A percentile compares a stretch with the other conserved stretches of the same genome.
These are phyloP conservation scores for Fragaria ananassa DNA, from an alignment of 306 rosid genomes.

Conservation along the genomic window DNA sequence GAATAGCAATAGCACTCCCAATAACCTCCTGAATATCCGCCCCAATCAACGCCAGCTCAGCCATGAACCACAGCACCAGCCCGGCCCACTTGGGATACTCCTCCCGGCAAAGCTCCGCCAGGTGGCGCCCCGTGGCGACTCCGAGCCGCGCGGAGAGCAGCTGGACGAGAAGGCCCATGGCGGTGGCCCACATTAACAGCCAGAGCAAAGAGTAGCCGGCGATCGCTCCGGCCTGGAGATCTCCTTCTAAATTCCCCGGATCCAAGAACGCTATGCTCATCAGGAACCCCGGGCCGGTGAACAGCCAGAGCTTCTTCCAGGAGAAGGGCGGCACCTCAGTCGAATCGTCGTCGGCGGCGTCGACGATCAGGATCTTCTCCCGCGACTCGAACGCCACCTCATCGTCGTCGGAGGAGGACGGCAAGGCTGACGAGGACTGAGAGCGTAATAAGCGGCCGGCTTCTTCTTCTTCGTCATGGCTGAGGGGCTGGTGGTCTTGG, in stretches of 20 bases:
- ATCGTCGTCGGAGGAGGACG: slow-evolving; percentile 23
- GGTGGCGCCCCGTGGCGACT: slow-evolving; percentile 75
- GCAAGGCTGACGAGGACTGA: neutral
- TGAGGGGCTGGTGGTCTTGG: slow-evolving; percentile 13
- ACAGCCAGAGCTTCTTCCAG: slow-evolving; percentile 78
- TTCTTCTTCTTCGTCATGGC: slow-evolving; percentile 28
- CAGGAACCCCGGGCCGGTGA: slow-evolving; percentile 82
- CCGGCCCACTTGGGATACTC: slow-evolving; percentile 79
- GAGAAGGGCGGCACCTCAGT: slow-evolving; percentile 51
- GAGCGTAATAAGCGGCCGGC: slow-evolving; percentile 43
- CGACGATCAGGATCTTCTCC: slow-evolving; percentile 63
- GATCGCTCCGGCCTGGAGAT: slow-evolving; percentile 84
- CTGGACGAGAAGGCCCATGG: slow-evolving; percentile 76
- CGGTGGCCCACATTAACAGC: slow-evolving; percentile 84
- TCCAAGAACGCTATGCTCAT: slow-evolving; percentile 93
- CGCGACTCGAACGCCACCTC: slow-evolving; percentile 68
- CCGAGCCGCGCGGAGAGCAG: slow-evolving; percentile 65
- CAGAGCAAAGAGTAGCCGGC: slow-evolving; percentile 81
- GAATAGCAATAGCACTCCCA: slow-evolving; percentile 90
- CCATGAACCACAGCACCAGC: slow-evolving; percentile 71
- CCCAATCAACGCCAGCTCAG: slow-evolving; percentile 86
- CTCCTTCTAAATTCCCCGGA: slow-evolving; percentile 91
- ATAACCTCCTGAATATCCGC: slow-evolving; percentile 94
- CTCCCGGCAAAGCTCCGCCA: slow-evolving; percentile 80
- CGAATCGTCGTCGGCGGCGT: slow-evolving; percentile 28